These are phyloP conservation scores for Russula olivacea DNA, from an alignment of 768 basidiomycete species.

Conservation along the genomic window DNA sequence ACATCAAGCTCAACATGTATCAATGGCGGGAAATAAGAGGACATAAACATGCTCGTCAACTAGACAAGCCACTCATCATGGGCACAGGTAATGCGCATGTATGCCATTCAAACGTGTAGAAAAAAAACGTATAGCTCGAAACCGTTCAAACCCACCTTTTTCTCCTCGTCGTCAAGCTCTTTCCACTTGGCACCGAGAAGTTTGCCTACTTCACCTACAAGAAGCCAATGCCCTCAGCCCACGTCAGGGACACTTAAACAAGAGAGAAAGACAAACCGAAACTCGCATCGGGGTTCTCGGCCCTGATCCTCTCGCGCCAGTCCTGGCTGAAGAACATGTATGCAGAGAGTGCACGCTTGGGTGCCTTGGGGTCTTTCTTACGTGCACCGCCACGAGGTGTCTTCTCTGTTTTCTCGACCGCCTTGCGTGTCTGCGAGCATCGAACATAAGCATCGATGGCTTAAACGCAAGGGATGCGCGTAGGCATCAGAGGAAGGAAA, in stretches of 20 bases:
- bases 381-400: slow-evolving; percentile 41
- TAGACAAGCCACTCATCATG: background rate
- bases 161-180: slow-evolving; percentile 85
- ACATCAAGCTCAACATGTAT: slow-evolving; percentile 1
- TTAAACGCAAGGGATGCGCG: slow-evolving; percentile 15
- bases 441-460: slow-evolving; percentile 18
- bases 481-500: slow-evolving; percentile 15
- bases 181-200: slow-evolving; percentile 97
- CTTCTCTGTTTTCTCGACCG: slow-evolving; percentile 66
- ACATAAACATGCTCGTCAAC: background rate
- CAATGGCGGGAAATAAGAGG: background rate
- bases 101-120: slow-evolving; percentile 1
- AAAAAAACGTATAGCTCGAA: background rate
- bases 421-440: slow-evolving; percentile 53
- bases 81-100: slow-evolving; percentile 4
- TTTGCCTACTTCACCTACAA: slow-evolving; percentile 84
- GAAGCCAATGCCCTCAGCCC: slow-evolving; percentile 18
- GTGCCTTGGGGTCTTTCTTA: slow-evolving; percentile 79
- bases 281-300: slow-evolving; percentile 89
- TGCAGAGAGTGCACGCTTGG: slow-evolving; percentile 89
- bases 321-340: slow-evolving; percentile 99
- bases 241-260: slow-evolving; percentile 11
- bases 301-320: slow-evolving; percentile 92
- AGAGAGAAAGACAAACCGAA: slow-evolving; percentile 56
- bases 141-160: slow-evolving; percentile 53